Percentiles rank a stretch among this genome's conserved stretches.
phyloP scores from a whole-genome alignment of 208 protist species.

The Borovskyia barvae region DNA sequence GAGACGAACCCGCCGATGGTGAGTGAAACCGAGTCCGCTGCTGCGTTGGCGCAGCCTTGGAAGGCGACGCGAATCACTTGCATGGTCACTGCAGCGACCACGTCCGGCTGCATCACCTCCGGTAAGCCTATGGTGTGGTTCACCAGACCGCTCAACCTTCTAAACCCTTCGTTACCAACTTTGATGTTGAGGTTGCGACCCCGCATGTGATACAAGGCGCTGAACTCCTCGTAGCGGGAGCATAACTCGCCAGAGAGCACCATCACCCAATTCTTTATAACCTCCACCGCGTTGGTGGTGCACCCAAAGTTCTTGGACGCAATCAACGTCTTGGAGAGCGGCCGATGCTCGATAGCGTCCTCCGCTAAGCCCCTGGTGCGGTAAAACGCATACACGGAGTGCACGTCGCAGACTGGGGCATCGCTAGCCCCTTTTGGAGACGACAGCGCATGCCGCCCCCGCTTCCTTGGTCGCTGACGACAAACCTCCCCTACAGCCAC shows the following conservation, averaged over 20 bases:
- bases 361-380: slow-evolving; percentile 43
- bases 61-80: slow-evolving; percentile 8
- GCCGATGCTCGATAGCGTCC: slow-evolving; percentile 38
- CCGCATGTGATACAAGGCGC: slow-evolving; percentile 20
- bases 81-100: slow-evolving; percentile 15
- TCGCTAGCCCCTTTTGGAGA: not conserved
- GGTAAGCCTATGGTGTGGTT: slow-evolving; percentile 46
- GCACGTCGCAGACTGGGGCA: not conserved
- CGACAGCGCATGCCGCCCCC: not conserved
- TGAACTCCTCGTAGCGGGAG: slow-evolving; percentile 52
- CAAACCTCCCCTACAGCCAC: no score
- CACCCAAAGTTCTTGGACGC: slow-evolving; percentile 64
- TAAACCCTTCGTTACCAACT: slow-evolving; percentile 43
- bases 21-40: slow-evolving; percentile 25
- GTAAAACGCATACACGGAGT: slow-evolving; percentile 32
- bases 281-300: slow-evolving; percentile 18
- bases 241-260: slow-evolving; percentile 60
- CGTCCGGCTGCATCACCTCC: slow-evolving; percentile 31
- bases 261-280: slow-evolving; percentile 49
- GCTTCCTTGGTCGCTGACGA: no score
- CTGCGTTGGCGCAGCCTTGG: not conserved
- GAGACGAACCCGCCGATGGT: slow-evolving; percentile 30
- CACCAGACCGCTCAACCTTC: slow-evolving; percentile 23
- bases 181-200: slow-evolving; percentile 59
- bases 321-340: slow-evolving; percentile 52